Conservation (phyloP, 116 monocot species). For the Trichopus zeylanicus region DNA sequence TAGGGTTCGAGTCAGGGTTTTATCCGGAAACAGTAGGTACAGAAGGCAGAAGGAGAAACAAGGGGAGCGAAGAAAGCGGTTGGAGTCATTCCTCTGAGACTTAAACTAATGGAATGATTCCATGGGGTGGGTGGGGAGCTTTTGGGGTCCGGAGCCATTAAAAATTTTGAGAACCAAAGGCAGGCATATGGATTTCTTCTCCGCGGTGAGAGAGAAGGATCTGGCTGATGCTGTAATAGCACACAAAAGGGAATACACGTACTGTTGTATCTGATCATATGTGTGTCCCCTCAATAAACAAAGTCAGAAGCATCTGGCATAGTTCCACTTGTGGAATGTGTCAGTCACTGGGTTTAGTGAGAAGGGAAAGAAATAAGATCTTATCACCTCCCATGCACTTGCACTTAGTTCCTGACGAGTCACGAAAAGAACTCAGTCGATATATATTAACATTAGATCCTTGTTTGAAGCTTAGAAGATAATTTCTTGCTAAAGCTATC, state of each 20-base stretch:
- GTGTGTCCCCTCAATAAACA: not conserved
- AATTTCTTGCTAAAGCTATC: too few relatives aligned
- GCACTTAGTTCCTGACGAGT: too few relatives aligned
- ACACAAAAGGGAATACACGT: slow-evolving; percentile 37
- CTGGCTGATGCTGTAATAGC: slow-evolving; percentile 5
- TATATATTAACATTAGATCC: not conserved
- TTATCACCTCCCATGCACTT: slow-evolving; percentile 13
- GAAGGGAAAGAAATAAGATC: not conserved
- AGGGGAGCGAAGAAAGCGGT: slow-evolving; percentile 16
- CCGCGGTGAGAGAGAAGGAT: slow-evolving; percentile 3
- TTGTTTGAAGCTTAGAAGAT: not conserved
- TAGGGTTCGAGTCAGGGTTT: not conserved
- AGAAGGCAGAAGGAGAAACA: slow-evolving; percentile 10
- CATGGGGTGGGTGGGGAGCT: slow-evolving; percentile 11
- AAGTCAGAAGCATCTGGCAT: slow-evolving; percentile 23
- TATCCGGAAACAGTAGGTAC: not conserved
- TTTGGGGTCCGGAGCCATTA: slow-evolving; percentile 8
- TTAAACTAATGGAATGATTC: slow-evolving; percentile 24
- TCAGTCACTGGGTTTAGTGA: slow-evolving; percentile 10
- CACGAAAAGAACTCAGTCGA: too few relatives aligned
- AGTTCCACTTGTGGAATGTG: slow-evolving; percentile 47
- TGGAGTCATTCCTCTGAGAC: slow-evolving; percentile 21
- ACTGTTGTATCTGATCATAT: slow-evolving; percentile 17
- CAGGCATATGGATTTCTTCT: slow-evolving; percentile 24
- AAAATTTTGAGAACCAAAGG: slow-evolving; percentile 11